These are phyloP conservation scores for Pleoardoris graminearum DNA, from an alignment of 2,329 filamentous ascomycete species.

Conservation along the genomic window DNA sequence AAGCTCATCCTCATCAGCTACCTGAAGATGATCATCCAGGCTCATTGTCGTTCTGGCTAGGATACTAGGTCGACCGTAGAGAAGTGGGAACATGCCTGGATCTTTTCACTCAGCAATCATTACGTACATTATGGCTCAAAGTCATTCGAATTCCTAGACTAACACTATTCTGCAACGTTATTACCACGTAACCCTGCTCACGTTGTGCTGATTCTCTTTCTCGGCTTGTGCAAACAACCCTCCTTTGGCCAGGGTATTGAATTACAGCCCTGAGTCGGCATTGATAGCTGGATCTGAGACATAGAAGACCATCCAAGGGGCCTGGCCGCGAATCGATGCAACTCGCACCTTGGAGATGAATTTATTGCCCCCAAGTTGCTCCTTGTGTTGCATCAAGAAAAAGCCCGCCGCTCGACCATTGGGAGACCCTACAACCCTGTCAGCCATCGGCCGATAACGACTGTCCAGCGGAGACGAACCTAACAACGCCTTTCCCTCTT, in stretches of 20 bases:
- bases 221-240: too few species aligned
- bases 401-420: neutral
- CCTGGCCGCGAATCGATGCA: neutral
- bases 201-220: too few species aligned
- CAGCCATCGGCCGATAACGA: neutral
- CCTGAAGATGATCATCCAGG: too few species aligned
- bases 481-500: neutral
- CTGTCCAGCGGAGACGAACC: neutral
- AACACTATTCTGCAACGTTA: too few species aligned
- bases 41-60: too few species aligned
- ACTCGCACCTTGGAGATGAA: neutral
- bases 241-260: too few species aligned
- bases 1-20: neutral
- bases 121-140: too few species aligned
- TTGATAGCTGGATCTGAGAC: neutral
- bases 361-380: neutral
- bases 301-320: neutral
- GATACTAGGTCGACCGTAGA: too few species aligned
- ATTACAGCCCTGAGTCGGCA: neutral
- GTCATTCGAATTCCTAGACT: too few species aligned
- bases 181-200: too few species aligned
- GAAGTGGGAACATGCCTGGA: too few species aligned
- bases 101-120: too few species aligned
- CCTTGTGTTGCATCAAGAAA: neutral
- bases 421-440: neutral